Evolutionary conservation across 2,329 filamentous ascomycete genomes (phyloP), one percentile per base, ranked within the genome.

Genomic region (Fusarium caatingaense): DNA sequence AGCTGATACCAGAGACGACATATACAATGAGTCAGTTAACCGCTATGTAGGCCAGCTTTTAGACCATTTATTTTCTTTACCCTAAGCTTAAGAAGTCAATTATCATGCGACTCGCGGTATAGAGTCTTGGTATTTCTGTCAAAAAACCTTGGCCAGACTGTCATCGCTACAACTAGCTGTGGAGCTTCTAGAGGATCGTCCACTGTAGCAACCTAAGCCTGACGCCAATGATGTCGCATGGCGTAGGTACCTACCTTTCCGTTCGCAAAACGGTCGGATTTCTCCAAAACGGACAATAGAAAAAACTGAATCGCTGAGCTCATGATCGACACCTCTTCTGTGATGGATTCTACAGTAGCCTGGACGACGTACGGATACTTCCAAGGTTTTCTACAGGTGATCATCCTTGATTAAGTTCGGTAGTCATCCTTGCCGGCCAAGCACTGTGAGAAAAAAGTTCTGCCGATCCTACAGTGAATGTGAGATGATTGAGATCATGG

Each of bases 381-480:
- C 23, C 63, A 34, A 56, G 25, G 34, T 37, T 41, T 47, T 41
- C 2, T 21, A 13, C 50, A 48, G 11, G 12, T 6, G 47, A 48
- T 27, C 32, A 53, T 60, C 60, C 42, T 23, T 25, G 49, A 46
- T 54, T 48, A 28, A 65, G 54, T 65, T 60, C 54, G 60, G 60
- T 34, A 65, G 23, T 65, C 53, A 23, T n/a, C 37, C 41, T 51
- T 30, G 23, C 28, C 25, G 7, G 12, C 56, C 25, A 30, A 42
- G 46, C 32, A 25, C 34, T n/a, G 34, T 37, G 18, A 37, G 10
- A 59, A 64, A 59, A 65, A 23, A 4, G 12, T 20, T 13, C 18
- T 13, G 49, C 21, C 23, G 49, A 51, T 51, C 48, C 9, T 11
- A 9, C 32, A 40, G 15, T 12, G 13, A 40, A 32, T 21, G 30